phyloP scores from a whole-genome alignment of 176 grass and related monocot genomes.

The Lolium rigidum region DNA sequence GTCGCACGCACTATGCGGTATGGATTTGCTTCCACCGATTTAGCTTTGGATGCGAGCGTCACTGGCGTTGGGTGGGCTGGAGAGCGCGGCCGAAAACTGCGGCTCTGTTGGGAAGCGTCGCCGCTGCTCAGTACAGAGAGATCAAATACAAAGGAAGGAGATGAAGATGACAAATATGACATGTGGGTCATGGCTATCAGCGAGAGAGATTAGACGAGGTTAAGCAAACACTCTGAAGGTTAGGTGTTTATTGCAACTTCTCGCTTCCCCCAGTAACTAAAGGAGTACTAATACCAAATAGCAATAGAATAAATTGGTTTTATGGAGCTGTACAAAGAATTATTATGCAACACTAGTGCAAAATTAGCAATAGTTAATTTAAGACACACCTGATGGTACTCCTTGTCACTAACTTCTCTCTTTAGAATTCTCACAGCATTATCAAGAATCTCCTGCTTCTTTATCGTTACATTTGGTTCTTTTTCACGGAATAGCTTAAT shows the following conservation, averaged over 20 bases:
- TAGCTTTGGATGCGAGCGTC: too few species aligned
- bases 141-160: too few species aligned
- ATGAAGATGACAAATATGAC: too few species aligned
- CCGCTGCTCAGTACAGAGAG: too few species aligned
- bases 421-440: neutral
- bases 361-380: neutral
- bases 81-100: too few species aligned
- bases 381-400: constrained; percentile 67
- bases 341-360: constrained; percentile 29
- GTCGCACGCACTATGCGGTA: too few species aligned
- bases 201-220: neutral
- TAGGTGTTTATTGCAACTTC: neutral
- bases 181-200: too few species aligned
- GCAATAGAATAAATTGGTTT: neutral
- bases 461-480: constrained; percentile 47
- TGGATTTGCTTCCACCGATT: too few species aligned
- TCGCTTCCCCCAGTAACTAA: neutral
- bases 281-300: neutral
- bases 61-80: too few species aligned
- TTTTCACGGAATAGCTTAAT: constrained; percentile 52
- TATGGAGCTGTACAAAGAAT: neutral
- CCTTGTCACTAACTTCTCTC: constrained; percentile 53
- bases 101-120: too few species aligned
- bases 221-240: constrained; percentile 6
- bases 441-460: constrained; percentile 61